phyloP scores from a whole-genome alignment of 2,329 filamentous ascomycete genomes.

The Orbilia brochopaga region DNA sequence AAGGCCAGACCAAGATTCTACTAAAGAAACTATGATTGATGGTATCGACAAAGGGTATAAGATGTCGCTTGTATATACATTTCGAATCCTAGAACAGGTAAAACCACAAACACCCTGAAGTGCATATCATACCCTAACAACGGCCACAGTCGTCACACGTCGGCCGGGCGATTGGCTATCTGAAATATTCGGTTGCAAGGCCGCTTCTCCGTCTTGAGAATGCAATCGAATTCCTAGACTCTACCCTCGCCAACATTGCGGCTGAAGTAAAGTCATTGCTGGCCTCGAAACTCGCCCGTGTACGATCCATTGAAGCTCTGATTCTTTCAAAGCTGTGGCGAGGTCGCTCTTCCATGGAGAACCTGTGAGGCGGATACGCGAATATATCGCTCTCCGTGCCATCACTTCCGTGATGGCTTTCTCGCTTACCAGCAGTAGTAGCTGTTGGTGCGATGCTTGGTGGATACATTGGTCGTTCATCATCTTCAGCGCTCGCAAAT shows the following conservation, averaged over 20 bases:
- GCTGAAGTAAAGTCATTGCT: constrained; percentile 92
- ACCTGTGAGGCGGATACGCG: constrained; percentile 71
- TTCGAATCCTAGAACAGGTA: constrained; percentile 10
- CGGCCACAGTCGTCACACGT: not conserved
- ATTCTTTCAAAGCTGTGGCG: constrained; percentile 88
- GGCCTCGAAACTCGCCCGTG: constrained; percentile 81
- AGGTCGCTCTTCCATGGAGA: constrained; percentile 71
- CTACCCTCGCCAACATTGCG: constrained; percentile 80
- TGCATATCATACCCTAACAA: constrained; percentile 19
- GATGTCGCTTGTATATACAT: constrained; percentile 33
- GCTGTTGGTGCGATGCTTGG: constrained; percentile 81
- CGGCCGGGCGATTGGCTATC: constrained; percentile 54
- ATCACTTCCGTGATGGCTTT: constrained; percentile 89
- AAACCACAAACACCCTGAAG: constrained; percentile 7
- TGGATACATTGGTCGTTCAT: constrained; percentile 89
- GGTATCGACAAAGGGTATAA: constrained; percentile 45
- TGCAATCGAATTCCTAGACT: constrained; percentile 68
- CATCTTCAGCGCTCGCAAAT: constrained; percentile 73
- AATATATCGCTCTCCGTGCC: constrained; percentile 70
- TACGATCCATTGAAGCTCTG: constrained; percentile 82
- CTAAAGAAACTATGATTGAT: constrained; percentile 14
- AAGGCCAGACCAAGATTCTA: constrained; percentile 12
- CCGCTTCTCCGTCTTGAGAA: constrained; percentile 55
- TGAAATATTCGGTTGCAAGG: constrained; percentile 56
- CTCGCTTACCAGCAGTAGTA: constrained; percentile 76